phyloP scores from a whole-genome alignment of 2,329 filamentous ascomycete genomes.

The Helminthosporium solani region DNA sequence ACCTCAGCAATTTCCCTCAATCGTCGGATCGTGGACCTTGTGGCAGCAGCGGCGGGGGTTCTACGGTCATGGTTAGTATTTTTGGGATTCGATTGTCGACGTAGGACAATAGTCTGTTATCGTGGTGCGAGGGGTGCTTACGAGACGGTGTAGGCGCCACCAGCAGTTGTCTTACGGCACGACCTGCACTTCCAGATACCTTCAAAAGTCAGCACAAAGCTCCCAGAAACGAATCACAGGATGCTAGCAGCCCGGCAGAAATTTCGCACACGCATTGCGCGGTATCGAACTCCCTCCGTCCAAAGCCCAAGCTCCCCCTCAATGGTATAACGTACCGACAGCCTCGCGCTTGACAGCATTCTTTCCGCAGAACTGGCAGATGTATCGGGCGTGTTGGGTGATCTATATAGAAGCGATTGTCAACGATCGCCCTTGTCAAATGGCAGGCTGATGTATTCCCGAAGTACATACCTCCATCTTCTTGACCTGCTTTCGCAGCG shows the following conservation, averaged over 20 bases:
- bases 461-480: conserved; percentile 74
- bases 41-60: conserved; percentile 89
- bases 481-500: conserved; percentile 98
- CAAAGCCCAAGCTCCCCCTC: neutral
- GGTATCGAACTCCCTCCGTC: neutral
- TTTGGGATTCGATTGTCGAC: neutral
- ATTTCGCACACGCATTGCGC: neutral
- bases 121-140: conserved; percentile 55
- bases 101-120: neutral
- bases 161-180: conserved; percentile 91
- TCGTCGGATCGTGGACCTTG: conserved; percentile 94
- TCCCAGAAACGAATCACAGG: neutral
- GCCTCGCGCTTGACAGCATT: conserved; percentile 84
- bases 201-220: neutral
- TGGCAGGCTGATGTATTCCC: neutral
- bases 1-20: conserved; percentile 97
- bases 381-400: conserved; percentile 95
- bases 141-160: conserved; percentile 94
- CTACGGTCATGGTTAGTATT: conserved; percentile 51
- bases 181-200: conserved; percentile 97
- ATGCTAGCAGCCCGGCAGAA: neutral
- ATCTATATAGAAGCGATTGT: conserved; percentile 55
- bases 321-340: conserved; percentile 46
- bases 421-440: conserved; percentile 19
- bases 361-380: conserved; percentile 92